Base-by-base conservation (phyloP, 139 green algal genomes). In the Picochlorum sp. region DNA sequence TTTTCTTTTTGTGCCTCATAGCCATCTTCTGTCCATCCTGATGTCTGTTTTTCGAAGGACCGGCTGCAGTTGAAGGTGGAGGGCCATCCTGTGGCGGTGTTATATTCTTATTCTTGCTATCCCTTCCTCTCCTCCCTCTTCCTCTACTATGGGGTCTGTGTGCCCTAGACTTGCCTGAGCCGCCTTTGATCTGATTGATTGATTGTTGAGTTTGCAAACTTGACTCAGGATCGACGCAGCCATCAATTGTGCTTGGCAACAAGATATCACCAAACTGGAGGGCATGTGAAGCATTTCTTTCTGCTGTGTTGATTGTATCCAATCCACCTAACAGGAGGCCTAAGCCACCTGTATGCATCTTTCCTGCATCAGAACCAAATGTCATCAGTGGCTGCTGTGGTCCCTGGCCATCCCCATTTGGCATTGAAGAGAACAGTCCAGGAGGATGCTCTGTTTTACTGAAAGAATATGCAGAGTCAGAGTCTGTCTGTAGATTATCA, bases 161-260 rank as follows among this genome's bases (percentile, higher is more conserved):
- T 59, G 5, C 23, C 5, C 21, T 59, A 31, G 18, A 59, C 20
- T 59, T 34, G 15, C 23, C 50, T 15, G 18, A 15, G 15, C 16
- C 6, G 15, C 45, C n/a, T 54, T 54, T 20, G 6, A 31, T 51
- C 41, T 31, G 20, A 30, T 21, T 21, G 31, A 8, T 14, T 34
- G 51, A n/a, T 59, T 11, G 18, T 7, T 21, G 13, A 34, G 23
- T 30, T 34, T 34, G 51, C 14, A 23, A 20, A 59, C 51, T 34
- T 31, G 24, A 47, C 24, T 71, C 62, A 2, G 34, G 31, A 5
- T 77, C 70, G 3, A 77, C 70, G 14, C 28, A 66, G 24, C 70
- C 70, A 20, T 77, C 70, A 24, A 77, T 77, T 21, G 70, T 51
- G 24, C 26, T 68, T 23, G 70, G 70, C 63, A 77, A 49, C 55